These are phyloP conservation scores for Sugiyamaella japonica DNA, from an alignment of 1,139 yeast species.

Conservation along the genomic window DNA sequence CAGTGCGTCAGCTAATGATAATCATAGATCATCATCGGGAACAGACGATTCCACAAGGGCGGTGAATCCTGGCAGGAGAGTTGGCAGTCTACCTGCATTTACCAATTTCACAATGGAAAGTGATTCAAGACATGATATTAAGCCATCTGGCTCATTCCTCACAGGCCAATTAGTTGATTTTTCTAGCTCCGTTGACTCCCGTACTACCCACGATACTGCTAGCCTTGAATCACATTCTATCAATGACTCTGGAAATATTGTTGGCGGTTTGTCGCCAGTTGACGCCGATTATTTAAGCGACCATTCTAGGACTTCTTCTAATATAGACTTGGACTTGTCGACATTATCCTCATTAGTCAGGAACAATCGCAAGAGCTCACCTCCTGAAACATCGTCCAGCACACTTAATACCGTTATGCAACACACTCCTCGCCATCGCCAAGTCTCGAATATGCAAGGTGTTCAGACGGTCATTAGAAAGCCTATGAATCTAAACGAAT, in stretches of 20 bases:
- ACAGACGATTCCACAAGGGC: not conserved
- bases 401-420: constrained; percentile 12
- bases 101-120: not conserved
- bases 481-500: constrained; percentile 35
- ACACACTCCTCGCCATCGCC: constrained; percentile 19
- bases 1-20: not conserved
- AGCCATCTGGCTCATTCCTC: not conserved
- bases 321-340: not conserved
- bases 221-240: not conserved
- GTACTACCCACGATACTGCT: not conserved
- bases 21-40: not conserved
- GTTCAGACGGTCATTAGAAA: constrained; percentile 7
- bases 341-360: not conserved
- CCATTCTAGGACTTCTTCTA: not conserved
- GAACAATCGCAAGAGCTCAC: not conserved
- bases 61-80: not conserved
- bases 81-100: not conserved
- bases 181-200: not conserved
- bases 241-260: not conserved
- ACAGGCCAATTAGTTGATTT: not conserved
- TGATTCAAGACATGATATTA: not conserved
- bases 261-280: not conserved
- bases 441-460: constrained; percentile 18
- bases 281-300: not conserved
- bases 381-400: not conserved